phyloP scores from a whole-genome alignment of 2,329 filamentous ascomycete genomes.

The Clarireedia monteithiana region DNA sequence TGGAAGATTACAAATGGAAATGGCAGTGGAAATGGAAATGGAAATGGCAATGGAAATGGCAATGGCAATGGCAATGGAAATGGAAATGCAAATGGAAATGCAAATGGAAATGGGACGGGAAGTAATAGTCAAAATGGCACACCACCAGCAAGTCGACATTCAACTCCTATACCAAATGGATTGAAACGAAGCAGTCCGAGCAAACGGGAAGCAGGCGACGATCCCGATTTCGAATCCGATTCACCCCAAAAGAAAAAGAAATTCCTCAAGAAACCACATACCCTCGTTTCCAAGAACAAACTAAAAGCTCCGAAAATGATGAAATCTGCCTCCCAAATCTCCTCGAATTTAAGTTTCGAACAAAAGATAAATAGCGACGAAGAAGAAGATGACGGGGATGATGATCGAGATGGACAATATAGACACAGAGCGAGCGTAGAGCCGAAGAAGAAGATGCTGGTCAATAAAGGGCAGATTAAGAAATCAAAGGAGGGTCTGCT shows the following conservation, averaged over 20 bases:
- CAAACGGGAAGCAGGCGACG: constrained; percentile 27
- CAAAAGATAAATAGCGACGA: constrained; percentile 17
- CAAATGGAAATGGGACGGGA: constrained; percentile 32
- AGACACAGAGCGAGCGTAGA: constrained; percentile 18
- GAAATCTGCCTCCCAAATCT: constrained; percentile 16
- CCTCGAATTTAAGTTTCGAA: constrained; percentile 22
- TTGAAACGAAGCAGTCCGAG: constrained; percentile 24
- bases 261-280: constrained; percentile 20
- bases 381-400: constrained; percentile 22
- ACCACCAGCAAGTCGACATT: constrained; percentile 55
- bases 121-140: constrained; percentile 43
- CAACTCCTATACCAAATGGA: constrained; percentile 39
- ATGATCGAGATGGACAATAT: constrained; percentile 25
- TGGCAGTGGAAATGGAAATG: constrained; percentile 39
- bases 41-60: constrained; percentile 32
- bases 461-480: constrained; percentile 12
- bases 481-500: constrained; percentile 9
- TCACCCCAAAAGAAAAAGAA: constrained; percentile 27
- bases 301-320: constrained; percentile 22
- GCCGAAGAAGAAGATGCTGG: constrained; percentile 21
- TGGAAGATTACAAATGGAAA: constrained; percentile 55
- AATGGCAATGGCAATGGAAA: constrained; percentile 34
- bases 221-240: constrained; percentile 25
- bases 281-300: constrained; percentile 15
- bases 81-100: constrained; percentile 31